A percentile compares a stretch with the other conserved stretches of the same genome.
Conservation (phyloP, 495 filamentous ascomycete genomes). For the Neurospora sp. region DNA sequence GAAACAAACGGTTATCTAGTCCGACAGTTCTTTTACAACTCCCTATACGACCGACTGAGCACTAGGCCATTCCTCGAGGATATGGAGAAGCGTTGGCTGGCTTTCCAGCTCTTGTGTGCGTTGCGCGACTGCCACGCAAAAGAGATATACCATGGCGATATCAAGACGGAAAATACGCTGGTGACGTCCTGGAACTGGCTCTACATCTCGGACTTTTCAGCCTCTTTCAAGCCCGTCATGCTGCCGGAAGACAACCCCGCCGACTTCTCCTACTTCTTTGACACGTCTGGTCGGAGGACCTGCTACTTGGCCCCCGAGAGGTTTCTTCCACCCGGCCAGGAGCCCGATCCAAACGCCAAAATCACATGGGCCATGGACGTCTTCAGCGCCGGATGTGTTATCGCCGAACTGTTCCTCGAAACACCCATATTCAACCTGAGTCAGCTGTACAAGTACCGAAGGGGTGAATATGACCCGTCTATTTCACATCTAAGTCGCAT, state of each 20-base stretch:
- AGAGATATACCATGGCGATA: conserved; percentile 94
- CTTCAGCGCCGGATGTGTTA: conserved; percentile 94
- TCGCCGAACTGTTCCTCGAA: conserved; percentile 96
- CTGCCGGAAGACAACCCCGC: conserved; percentile 95
- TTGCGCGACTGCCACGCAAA: conserved; percentile 84
- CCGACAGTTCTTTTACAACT: conserved; percentile 93
- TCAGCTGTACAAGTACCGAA: conserved; percentile 88
- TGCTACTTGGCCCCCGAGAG: conserved; percentile 95
- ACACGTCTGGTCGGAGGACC: conserved; percentile 82
- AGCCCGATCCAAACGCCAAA: conserved; percentile 47
- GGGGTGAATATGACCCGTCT: conserved; percentile 82
- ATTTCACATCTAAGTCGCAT: conserved; percentile 74
- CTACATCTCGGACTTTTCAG: conserved; percentile 91
- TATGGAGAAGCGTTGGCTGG: conserved; percentile 98
- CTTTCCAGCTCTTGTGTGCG: conserved; percentile 90
- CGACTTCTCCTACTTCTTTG: conserved; percentile 96
- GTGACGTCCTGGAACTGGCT: conserved; percentile 99
- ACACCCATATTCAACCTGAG: conserved; percentile 84
- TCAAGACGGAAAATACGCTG: conserved; percentile 93
- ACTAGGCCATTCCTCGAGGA: conserved; percentile 95
- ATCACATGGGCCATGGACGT: conserved; percentile 93
- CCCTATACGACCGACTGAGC: conserved; percentile 91
- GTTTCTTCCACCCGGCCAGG: conserved; percentile 63
- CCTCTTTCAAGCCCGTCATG: conserved; percentile 89
- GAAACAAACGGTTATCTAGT: conserved; percentile 85